A percentile compares a stretch with the other conserved stretches of the same genome.
phyloP scores from a whole-genome alignment of 495 filamentous ascomycete species.

The Neurospora sp. region DNA sequence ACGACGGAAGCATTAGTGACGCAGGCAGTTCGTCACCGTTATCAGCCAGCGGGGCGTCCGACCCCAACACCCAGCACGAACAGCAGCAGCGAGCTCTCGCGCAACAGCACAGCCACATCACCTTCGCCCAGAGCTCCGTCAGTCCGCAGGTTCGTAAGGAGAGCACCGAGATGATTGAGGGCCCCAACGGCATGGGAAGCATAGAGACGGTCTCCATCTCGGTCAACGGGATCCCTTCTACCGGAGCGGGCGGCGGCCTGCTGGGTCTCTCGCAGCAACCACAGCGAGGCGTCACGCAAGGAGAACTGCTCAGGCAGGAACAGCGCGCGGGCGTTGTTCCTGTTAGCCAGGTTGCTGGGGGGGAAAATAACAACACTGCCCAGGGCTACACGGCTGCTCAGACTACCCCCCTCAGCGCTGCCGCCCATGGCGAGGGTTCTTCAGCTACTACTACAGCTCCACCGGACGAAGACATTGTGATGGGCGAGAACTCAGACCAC shows the following conservation, averaged over 20 bases:
- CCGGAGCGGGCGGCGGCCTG: conserved; percentile 18
- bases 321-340: conserved; percentile 62
- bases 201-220: conserved; percentile 63
- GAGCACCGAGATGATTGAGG: conserved; percentile 59
- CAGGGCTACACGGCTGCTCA: conserved; percentile 7
- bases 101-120: conserved; percentile 4
- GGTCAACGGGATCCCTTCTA: conserved; percentile 50
- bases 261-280: conserved; percentile 5
- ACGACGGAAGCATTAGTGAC: conserved; percentile 14
- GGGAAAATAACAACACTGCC: conserved; percentile 14
- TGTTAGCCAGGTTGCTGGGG: conserved; percentile 32
- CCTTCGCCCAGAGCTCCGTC: conserved; percentile 6
- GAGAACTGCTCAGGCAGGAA: conserved; percentile 68
- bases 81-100: conserved; percentile 7
- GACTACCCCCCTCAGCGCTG: not conserved
- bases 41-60: conserved; percentile 5
- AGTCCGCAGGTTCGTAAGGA: conserved; percentile 48
- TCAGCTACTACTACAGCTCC: conserved; percentile 2
- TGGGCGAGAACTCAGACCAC: conserved; percentile 13
- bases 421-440: conserved; percentile 18
- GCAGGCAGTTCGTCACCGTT: conserved; percentile 15
- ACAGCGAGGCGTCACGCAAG: conserved; percentile 55
- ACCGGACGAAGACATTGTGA: conserved; percentile 23
- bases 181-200: conserved; percentile 57
- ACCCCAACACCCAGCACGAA: conserved; percentile 3